Evolutionary conservation across 2,329 filamentous ascomycete genomes (phyloP).

Genomic region (Colletotrichum sp.): DNA sequence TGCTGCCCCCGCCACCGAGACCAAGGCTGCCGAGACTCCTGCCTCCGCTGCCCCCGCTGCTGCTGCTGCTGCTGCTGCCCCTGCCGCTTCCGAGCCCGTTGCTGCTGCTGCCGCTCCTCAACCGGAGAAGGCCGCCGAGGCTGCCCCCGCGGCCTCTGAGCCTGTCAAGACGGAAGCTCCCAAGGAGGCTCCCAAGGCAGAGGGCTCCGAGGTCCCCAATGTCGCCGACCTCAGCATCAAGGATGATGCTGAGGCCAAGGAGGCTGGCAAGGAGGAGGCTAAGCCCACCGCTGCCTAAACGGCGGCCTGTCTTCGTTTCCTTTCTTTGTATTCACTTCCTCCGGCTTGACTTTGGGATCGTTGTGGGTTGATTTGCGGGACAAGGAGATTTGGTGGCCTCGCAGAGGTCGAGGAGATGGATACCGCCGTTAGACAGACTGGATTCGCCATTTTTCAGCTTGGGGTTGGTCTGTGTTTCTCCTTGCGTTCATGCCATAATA

Average conservation of each 20-base stretch:
- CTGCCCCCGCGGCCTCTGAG: neutral
- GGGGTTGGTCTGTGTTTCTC: neutral
- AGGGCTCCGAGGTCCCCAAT: neutral
- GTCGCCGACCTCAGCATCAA: constrained; percentile 14
- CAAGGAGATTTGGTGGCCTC: neutral
- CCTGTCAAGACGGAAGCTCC: neutral
- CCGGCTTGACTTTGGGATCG: neutral
- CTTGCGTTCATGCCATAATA: constrained; percentile 21
- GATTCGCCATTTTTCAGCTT: neutral
- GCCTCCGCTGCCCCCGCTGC: neutral
- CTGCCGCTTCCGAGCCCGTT: neutral
- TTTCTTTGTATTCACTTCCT: neutral
- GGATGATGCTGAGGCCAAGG: constrained; percentile 1
- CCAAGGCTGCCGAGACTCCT: constrained; percentile 21
- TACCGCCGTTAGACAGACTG: neutral
- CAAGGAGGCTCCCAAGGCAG: constrained; percentile 19
- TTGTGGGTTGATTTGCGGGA: neutral
- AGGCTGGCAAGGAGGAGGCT: constrained; percentile 3
- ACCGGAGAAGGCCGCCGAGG: neutral
- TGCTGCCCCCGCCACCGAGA: constrained; percentile 20
- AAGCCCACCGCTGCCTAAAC: neutral
- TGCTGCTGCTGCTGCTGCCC: no score
- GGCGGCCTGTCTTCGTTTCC: neutral
- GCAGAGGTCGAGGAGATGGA: neutral
- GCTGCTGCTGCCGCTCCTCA: neutral